These are phyloP conservation scores for Oryza brachyantha DNA, from an alignment of 176 grass and related monocot genomes.

Conservation along the genomic window DNA sequence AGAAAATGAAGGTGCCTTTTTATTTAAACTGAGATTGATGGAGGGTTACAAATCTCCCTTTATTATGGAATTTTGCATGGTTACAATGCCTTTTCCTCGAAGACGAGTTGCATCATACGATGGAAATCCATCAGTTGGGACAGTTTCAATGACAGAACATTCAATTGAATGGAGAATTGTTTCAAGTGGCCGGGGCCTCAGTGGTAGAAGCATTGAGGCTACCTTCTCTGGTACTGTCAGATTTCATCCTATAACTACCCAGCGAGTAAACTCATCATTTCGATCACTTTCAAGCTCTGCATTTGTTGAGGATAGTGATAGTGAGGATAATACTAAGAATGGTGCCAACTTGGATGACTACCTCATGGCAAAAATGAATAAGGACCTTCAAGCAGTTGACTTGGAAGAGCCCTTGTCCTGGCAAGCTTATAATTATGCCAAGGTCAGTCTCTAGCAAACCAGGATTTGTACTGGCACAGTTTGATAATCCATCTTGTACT, in stretches of 20 bases:
- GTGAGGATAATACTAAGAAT: constrained; percentile 62
- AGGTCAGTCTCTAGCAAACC: constrained; percentile 50
- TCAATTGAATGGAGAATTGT: constrained; percentile 97
- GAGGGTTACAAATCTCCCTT: constrained; percentile 83
- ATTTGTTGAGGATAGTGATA: constrained; percentile 77
- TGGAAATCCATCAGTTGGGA: constrained; percentile 83
- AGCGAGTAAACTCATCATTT: constrained; percentile 56
- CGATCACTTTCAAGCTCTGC: constrained; percentile 33
- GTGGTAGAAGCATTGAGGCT: constrained; percentile 84
- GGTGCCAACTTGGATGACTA: constrained; percentile 71
- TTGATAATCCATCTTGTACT: not conserved
- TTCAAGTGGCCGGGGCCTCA: constrained; percentile 62
- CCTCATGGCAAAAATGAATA: constrained; percentile 94
- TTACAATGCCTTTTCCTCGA: constrained; percentile 87
- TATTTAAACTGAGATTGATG: constrained; percentile 91
- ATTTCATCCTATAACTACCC: constrained; percentile 63
- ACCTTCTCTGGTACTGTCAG: constrained; percentile 83
- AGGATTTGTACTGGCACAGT: not conserved
- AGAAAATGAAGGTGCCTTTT: constrained; percentile 89
- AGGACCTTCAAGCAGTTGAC: constrained; percentile 77
- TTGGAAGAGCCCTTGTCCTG: constrained; percentile 96
- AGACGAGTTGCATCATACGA: constrained; percentile 87
- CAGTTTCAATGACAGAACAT: constrained; percentile 81
- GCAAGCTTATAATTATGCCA: constrained; percentile 96
- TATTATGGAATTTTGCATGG: constrained; percentile 90